These are phyloP conservation scores for Delonix regia DNA, from an alignment of 306 rosid species.

Conservation along the genomic window DNA sequence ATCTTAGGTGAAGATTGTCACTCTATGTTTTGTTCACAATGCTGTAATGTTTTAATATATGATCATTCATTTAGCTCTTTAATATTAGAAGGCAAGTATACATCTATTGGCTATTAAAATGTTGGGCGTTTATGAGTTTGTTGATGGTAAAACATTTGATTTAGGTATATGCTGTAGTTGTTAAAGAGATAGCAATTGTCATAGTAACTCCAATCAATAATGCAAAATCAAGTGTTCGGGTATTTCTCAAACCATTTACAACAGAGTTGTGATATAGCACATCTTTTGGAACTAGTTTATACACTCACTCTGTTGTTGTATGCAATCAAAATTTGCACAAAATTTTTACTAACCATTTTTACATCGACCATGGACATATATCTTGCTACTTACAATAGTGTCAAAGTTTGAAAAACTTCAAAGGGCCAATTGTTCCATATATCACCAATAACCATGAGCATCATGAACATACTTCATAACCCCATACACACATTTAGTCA, in stretches of 20 bases:
- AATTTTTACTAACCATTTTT: no score
- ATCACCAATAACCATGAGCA: no score
- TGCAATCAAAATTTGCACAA: no score
- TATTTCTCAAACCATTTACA: conserved; percentile 84
- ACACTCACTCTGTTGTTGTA: no score
- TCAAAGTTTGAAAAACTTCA: no score
- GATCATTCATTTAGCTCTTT: conserved; percentile 25
- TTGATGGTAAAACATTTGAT: conserved; percentile 36
- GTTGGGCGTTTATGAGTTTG: conserved; percentile 12
- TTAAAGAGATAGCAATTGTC: conserved; percentile 93
- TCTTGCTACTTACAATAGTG: no score
- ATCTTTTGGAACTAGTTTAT: no score
- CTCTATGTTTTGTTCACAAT: not conserved
- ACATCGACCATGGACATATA: no score
- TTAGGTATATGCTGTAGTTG: conserved; percentile 85
- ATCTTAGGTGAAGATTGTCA: not conserved
- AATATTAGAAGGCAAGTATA: conserved; percentile 1
- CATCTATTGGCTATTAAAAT: conserved; percentile 29
- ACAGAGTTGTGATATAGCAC: conserved; percentile 83
- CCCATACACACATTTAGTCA: no score
- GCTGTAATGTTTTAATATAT: not conserved
- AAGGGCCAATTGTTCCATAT: no score
- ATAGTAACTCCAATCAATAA: conserved; percentile 76
- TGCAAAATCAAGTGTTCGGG: conserved; percentile 80
- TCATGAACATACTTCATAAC: no score